phyloP scores from a whole-genome alignment of 169 alveolate species.

The Plasmodium blacklocki region DNA sequence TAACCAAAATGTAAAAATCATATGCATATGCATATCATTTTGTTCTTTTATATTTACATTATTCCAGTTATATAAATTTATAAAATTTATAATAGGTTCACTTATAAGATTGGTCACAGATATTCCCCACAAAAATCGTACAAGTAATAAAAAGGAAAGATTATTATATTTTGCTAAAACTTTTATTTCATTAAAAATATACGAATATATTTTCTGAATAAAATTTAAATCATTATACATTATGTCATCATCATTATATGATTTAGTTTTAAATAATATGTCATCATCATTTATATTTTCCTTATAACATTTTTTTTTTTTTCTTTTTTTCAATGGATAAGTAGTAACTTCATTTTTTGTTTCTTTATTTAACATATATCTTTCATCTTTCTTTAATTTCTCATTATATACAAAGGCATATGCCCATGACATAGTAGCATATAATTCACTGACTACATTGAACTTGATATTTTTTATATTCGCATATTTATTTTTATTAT shows the following conservation, averaged over 20 bases:
- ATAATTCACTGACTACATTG: constrained; percentile 45
- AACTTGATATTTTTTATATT: constrained; percentile 17
- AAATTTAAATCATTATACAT: constrained; percentile 22
- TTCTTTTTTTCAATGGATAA: neutral
- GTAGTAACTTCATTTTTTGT: neutral
- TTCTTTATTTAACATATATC: no score
- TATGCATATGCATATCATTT: constrained; percentile 70
- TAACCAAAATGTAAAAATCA: constrained; percentile 73
- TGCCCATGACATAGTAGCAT: constrained; percentile 77
- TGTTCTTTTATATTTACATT: constrained; percentile 33
- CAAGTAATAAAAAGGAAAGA: constrained; percentile 49
- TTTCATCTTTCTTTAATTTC: neutral
- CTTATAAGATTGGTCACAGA: constrained; percentile 48
- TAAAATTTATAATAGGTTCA: constrained; percentile 29
- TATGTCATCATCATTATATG: neutral
- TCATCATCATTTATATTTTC: neutral
- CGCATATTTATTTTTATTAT: neutral
- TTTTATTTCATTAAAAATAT: constrained; percentile 61
- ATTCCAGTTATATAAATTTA: constrained; percentile 63
- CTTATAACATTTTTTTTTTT: neutral
- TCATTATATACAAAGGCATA: constrained; percentile 66
- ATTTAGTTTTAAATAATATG: neutral
- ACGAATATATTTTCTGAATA: constrained; percentile 32
- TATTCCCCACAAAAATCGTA: constrained; percentile 74
- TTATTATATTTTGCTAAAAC: constrained; percentile 21